Evolutionary conservation across 306 rosid genomes (phyloP), one percentile per base, ranked within the genome.

Genomic region (Comarum palustre): DNA sequence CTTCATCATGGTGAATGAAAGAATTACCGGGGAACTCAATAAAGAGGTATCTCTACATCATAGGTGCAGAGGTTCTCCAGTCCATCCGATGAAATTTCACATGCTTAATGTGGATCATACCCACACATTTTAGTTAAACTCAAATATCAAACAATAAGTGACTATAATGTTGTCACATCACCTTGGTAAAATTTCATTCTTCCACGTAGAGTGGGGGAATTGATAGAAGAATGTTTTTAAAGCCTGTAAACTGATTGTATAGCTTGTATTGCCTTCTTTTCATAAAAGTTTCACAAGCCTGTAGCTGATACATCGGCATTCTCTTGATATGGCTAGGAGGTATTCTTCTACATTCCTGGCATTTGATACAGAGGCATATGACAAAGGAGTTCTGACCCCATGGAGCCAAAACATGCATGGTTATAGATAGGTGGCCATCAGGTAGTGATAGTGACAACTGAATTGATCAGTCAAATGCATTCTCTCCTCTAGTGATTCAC

Each of bases 391-490:
- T 16, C 4, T 68, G 39, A 32, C 43, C 25, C 22, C 13, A 8
- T 15, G 22, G 57, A 46, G 47, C 25, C 25, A 16, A 13, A 25
- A 31, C 58, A 13, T 17, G 25, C 58, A 13, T 17, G 25, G 70
- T 25, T 25, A 29, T 1, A 16, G 15, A 27, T 45, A 42, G 38
- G 27, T 55, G 61, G 38, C 60, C 60, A 22, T 25, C 45, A 8
- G 70, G 58, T 34, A 47, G 59, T 29, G 43, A 47, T 29, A 68
- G n/a, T 31, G 25, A 69, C 73, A 22, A 8, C 64, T 22, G 19
- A 52, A 42, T 57, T 5, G 55, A 41, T 32, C 67, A 31, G 32
- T 32, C 43, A 59, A 71, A 36, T 71, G 20, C 11, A 22, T 51
- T 55, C 50, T 38, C 38, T 54, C 52, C 11, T 39, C 4, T 24